Evolutionary conservation across 2,329 filamentous ascomycete genomes (phyloP).

Genomic region (Lachnellula arida): DNA sequence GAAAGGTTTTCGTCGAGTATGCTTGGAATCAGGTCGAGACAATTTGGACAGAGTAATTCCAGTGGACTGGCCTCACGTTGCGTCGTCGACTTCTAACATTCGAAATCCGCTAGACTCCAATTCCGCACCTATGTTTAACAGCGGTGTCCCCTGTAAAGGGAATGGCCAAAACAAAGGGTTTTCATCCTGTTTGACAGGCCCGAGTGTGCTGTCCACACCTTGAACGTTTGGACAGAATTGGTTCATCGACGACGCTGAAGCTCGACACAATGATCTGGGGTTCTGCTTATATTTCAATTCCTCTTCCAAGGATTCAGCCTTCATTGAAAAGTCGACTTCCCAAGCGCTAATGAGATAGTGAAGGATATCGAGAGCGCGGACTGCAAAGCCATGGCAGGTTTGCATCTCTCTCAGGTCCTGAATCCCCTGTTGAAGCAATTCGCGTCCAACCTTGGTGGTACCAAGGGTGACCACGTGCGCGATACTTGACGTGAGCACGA

Average conservation of each 20-base stretch:
- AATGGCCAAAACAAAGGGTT: constrained; percentile 30
- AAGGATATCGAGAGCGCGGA: constrained; percentile 40
- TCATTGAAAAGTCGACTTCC: constrained; percentile 50
- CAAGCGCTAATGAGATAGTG: constrained; percentile 54
- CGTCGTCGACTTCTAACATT: constrained; percentile 3
- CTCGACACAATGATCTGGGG: constrained; percentile 20
- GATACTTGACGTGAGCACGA: constrained; percentile 27
- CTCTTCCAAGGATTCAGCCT: constrained; percentile 24
- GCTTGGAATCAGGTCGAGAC: too few relatives aligned
- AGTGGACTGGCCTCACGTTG: background rate
- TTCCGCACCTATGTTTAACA: constrained; percentile 10
- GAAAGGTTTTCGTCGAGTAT: too few relatives aligned
- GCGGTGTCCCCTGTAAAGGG: constrained; percentile 27
- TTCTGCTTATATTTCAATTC: constrained; percentile 36
- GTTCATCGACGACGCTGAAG: constrained; percentile 17
- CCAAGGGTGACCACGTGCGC: constrained; percentile 24
- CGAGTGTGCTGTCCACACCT: constrained; percentile 10
- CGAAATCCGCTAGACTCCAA: constrained; percentile 20
- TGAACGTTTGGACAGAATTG: constrained; percentile 24
- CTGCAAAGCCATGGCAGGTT: constrained; percentile 33
- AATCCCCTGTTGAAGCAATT: constrained; percentile 49
- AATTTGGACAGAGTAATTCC: background rate
- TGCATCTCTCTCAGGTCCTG: constrained; percentile 57
- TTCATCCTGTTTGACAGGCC: constrained; percentile 2
- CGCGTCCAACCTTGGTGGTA: constrained; percentile 28